These are phyloP conservation scores for Verticillium klebahnii DNA, from an alignment of 2,329 filamentous ascomycete species.

Conservation along the genomic window DNA sequence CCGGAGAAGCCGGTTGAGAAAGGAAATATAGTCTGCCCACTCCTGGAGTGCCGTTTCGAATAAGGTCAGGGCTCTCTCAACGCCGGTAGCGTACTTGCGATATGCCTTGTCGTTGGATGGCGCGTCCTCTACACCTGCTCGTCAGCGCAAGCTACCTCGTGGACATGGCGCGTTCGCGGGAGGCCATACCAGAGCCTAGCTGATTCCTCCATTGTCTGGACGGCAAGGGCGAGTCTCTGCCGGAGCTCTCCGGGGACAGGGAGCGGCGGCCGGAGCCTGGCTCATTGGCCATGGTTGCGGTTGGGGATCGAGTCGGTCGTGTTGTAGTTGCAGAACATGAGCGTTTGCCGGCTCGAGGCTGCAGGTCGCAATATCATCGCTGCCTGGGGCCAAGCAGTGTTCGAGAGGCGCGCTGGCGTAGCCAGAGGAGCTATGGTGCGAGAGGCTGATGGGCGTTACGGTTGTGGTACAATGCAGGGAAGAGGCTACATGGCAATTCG, in stretches of 20 bases:
- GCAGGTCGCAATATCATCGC: slow-evolving; percentile 13
- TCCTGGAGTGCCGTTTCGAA: slow-evolving; percentile 94
- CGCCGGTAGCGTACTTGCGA: slow-evolving; percentile 82
- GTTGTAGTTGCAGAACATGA: slow-evolving; percentile 4
- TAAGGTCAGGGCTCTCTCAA: slow-evolving; percentile 81
- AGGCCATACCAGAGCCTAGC: slow-evolving; percentile 65
- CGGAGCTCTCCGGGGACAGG: slow-evolving; percentile 77
- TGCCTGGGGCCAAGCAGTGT: background rate
- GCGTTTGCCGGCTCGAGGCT: slow-evolving; percentile 15
- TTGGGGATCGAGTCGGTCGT: slow-evolving; percentile 4
- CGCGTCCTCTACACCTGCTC: slow-evolving; percentile 40
- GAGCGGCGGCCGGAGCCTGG: slow-evolving; percentile 51
- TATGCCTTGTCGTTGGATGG: slow-evolving; percentile 62
- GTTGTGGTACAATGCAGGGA: background rate
- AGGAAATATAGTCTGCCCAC: slow-evolving; percentile 99
- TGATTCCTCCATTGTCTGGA: slow-evolving; percentile 72
- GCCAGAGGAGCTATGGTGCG: background rate
- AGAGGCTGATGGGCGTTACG: background rate
- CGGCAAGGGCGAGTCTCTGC: slow-evolving; percentile 67
- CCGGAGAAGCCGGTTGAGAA: slow-evolving; percentile 86
- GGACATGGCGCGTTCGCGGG: background rate
- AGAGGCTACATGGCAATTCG: background rate
- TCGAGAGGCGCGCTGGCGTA: background rate
- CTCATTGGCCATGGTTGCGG: slow-evolving; percentile 59
- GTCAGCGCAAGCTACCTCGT: background rate